phyloP scores from a whole-genome alignment of 2,329 filamentous ascomycete species.

The Exophiala xenobiotica region DNA sequence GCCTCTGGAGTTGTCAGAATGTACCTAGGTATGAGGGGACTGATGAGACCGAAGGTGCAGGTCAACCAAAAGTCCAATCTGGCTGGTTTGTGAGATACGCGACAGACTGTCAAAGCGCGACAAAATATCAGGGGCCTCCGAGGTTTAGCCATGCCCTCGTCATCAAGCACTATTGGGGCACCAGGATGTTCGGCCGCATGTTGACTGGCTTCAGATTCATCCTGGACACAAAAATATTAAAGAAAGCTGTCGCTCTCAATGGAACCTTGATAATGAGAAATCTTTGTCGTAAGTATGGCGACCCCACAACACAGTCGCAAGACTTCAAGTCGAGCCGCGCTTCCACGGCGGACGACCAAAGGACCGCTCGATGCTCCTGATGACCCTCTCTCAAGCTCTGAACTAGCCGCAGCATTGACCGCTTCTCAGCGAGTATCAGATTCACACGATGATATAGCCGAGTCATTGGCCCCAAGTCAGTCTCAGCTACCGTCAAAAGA shows the following conservation, averaged over 20 bases:
- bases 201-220: no score
- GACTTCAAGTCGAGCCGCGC: conserved; percentile 21
- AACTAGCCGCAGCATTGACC: conserved; percentile 6
- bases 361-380: conserved; percentile 70
- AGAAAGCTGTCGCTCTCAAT: not conserved
- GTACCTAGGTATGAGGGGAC: not conserved
- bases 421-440: conserved; percentile 1
- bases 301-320: conserved; percentile 22
- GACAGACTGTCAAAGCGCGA: conserved; percentile 2
- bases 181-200: no score
- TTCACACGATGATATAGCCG: conserved; percentile 4
- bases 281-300: conserved; percentile 2
- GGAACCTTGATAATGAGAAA: not conserved
- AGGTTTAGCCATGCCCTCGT: not conserved
- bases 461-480: not conserved
- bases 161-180: not conserved
- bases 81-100: not conserved
- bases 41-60: not conserved
- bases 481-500: not conserved
- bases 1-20: not conserved
- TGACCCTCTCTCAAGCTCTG: conserved; percentile 57
- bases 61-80: not conserved
- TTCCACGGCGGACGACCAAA: conserved; percentile 69
- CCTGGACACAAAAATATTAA: no score
- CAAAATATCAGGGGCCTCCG: not conserved